Evolutionary conservation across 176 grass and related monocot genomes (phyloP).

Genomic region (Olyra latifolia): DNA sequence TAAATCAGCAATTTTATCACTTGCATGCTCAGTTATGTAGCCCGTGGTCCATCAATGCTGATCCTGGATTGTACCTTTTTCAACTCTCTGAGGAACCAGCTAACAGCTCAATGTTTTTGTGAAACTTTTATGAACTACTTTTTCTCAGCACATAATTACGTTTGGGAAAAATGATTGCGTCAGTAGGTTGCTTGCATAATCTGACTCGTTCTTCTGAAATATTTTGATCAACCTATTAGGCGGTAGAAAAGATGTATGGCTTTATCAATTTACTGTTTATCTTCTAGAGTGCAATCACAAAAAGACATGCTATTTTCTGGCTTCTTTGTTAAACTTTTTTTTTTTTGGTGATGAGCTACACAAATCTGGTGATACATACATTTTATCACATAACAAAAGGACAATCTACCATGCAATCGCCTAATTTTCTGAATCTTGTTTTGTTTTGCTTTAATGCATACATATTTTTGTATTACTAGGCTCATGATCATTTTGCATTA

Average conservation of each 20-base stretch:
- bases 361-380: neutral
- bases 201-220: neutral
- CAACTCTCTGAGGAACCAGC: neutral
- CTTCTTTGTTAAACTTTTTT: neutral
- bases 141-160: neutral
- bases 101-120: neutral
- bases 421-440: neutral
- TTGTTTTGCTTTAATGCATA: neutral
- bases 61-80: neutral
- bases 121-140: neutral
- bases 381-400: neutral
- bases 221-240: neutral
- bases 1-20: neutral
- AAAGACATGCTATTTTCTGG: slow-evolving; percentile 4
- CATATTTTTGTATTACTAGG: neutral
- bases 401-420: neutral
- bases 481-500: slow-evolving; percentile 22
- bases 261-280: neutral
- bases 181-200: neutral
- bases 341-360: neutral
- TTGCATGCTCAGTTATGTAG: neutral
- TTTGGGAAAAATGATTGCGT: neutral
- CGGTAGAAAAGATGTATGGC: neutral
- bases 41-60: neutral
- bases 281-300: neutral